These are phyloP conservation scores for Lecanicillium sp. DNA, from an alignment of 2,329 filamentous ascomycete species.

Conservation along the genomic window DNA sequence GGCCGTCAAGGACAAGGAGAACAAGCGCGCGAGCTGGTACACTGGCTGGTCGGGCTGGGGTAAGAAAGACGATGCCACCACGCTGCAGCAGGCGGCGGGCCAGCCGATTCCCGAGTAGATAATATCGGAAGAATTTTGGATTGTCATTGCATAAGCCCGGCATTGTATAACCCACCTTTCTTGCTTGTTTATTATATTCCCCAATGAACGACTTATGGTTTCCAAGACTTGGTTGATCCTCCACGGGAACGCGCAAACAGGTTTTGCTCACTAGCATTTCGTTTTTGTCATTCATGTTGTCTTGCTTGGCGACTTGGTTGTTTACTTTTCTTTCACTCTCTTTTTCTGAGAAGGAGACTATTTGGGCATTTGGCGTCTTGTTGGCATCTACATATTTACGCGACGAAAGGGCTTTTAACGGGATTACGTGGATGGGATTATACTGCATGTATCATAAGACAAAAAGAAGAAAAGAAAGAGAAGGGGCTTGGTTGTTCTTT, in stretches of 20 bases:
- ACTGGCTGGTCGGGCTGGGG: conserved; percentile 52
- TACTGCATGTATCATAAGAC: conserved; percentile 10
- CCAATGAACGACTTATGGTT: conserved; percentile 4
- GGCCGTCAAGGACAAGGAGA: conserved; percentile 40
- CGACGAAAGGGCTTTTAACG: conserved; percentile 5
- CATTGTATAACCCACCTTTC: conserved; percentile 10
- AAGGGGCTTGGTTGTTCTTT: neutral
- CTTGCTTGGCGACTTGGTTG: conserved; percentile 1
- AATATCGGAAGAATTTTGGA: neutral
- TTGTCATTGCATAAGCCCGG: neutral
- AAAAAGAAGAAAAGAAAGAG: neutral
- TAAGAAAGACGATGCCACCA: conserved; percentile 42
- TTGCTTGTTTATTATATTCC: conserved; percentile 9
- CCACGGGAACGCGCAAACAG: conserved; percentile 7
- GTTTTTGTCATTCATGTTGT: neutral
- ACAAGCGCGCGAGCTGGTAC: conserved; percentile 58
- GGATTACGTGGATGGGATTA: conserved; percentile 8
- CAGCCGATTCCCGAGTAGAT: conserved; percentile 30
- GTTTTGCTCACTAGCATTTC: conserved; percentile 5
- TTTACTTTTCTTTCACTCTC: conserved; percentile 1
- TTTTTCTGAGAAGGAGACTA: neutral
- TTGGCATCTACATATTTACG: conserved; percentile 9
- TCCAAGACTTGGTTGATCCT: too few species aligned
- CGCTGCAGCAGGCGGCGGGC: conserved; percentile 18
- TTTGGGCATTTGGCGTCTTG: conserved; percentile 10